Evolutionary conservation across 306 rosid genomes (phyloP).

Genomic region (Alnus glutinosa): DNA sequence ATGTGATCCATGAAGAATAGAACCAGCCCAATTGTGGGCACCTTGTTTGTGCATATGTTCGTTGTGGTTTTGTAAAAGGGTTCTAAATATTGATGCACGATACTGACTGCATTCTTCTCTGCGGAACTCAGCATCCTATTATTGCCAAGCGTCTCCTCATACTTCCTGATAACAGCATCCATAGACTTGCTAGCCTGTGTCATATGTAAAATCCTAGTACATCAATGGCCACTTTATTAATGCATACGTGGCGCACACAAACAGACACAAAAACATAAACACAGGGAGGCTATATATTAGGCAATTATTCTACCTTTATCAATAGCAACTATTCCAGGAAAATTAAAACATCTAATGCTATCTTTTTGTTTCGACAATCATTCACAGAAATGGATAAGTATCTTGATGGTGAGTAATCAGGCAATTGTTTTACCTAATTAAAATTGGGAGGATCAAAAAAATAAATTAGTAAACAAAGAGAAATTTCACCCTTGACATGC

Average conservation of each 20-base stretch:
- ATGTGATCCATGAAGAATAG: constrained; percentile 99
- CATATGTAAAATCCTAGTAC: constrained; percentile 22
- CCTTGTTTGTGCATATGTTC: constrained; percentile 83
- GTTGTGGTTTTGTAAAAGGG: constrained; percentile 94
- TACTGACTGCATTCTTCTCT: constrained; percentile 69
- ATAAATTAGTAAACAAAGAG: not conserved
- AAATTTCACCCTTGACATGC: not conserved
- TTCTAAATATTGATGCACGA: constrained; percentile 81
- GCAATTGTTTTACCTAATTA: not conserved
- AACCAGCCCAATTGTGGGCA: constrained; percentile 80
- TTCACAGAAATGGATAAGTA: not conserved
- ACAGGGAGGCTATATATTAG: not conserved
- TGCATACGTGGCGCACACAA: not conserved
- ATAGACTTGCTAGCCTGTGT: constrained; percentile 83
- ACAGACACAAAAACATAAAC: not conserved
- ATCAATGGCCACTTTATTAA: constrained; percentile 25
- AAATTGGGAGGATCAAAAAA: not conserved
- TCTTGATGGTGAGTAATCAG: not conserved
- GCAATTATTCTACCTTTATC: not conserved
- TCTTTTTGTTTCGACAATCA: not conserved
- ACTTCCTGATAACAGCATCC: constrained; percentile 79
- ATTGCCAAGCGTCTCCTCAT: constrained; percentile 63
- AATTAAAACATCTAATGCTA: not conserved
- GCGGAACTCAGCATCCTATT: constrained; percentile 64
- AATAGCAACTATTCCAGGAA: not conserved